Evolutionary conservation across 2,329 filamentous ascomycete genomes (phyloP).

Genomic region (Epichloe gansuensis): DNA sequence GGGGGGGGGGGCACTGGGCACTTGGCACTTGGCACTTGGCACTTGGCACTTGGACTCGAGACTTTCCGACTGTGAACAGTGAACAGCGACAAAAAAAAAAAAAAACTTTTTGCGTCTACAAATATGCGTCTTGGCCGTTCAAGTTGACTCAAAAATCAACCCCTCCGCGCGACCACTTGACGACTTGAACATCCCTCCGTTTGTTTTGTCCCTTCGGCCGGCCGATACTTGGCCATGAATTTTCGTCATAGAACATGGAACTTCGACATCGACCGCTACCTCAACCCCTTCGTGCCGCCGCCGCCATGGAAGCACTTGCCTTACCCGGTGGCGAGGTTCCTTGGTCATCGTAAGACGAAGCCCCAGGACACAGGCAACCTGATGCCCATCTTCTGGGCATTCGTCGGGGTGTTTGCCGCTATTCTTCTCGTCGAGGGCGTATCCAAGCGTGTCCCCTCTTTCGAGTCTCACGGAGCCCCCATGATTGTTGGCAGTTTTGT

Average conservation of each 20-base stretch:
- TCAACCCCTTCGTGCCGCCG: conserved; percentile 57
- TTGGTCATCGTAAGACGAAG: conserved; percentile 44
- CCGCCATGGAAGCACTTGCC: conserved; percentile 54
- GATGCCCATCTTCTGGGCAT: conserved; percentile 46
- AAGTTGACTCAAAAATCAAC: not conserved
- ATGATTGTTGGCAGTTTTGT: conserved; percentile 60
- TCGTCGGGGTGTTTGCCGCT: conserved; percentile 50
- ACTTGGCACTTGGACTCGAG: not conserved
- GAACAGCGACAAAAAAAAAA: not conserved
- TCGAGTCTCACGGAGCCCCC: conserved; percentile 39
- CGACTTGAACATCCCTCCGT: too few relatives aligned
- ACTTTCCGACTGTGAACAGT: not conserved
- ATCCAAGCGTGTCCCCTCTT: conserved; percentile 38
- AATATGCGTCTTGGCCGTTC: not conserved
- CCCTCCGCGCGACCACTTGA: not conserved
- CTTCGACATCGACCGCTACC: conserved; percentile 64
- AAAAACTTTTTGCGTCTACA: not conserved
- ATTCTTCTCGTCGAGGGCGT: conserved; percentile 47
- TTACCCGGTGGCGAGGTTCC: conserved; percentile 49
- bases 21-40: too few relatives aligned
- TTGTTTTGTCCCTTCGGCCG: not conserved
- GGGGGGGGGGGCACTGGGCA: too few relatives aligned
- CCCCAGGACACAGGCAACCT: conserved; percentile 39
- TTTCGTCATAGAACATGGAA: conserved; percentile 27
- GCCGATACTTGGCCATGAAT: not conserved